These are phyloP conservation scores for Boletus coccyginus DNA, from an alignment of 768 basidiomycete genomes.

Conservation along the genomic window DNA sequence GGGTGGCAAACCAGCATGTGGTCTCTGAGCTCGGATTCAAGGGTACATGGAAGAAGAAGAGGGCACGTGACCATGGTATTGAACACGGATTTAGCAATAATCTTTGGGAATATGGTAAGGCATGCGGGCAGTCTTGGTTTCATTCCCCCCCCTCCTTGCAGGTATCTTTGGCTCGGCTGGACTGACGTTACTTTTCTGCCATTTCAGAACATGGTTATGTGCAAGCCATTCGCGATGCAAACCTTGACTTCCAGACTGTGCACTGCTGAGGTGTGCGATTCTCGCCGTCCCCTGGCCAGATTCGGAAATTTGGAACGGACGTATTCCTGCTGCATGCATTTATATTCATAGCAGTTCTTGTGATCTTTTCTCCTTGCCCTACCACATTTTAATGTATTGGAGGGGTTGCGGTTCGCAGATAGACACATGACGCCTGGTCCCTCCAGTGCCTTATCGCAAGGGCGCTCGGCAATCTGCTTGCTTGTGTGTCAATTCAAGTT, in stretches of 20 bases:
- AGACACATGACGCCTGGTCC: not conserved
- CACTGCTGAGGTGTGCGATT: slow-evolving; percentile 30
- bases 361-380: not conserved
- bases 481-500: not conserved
- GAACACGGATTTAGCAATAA: slow-evolving; percentile 38
- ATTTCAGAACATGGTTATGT: slow-evolving; percentile 57
- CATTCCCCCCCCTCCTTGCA: not conserved
- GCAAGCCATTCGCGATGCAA: slow-evolving; percentile 51
- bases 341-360: not conserved
- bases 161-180: not conserved
- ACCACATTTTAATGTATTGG: not conserved
- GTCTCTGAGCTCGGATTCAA: slow-evolving; percentile 64
- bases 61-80: slow-evolving; percentile 43
- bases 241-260: slow-evolving; percentile 32
- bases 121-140: not conserved
- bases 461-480: not conserved
- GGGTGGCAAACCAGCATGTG: slow-evolving; percentile 14
- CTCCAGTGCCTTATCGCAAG: not conserved
- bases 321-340: not conserved
- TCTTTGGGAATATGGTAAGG: slow-evolving; percentile 68
- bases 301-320: not conserved
- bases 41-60: slow-evolving; percentile 52
- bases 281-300: not conserved
- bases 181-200: not conserved
- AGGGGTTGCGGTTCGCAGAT: not conserved